Conservation (phyloP, 352 stramenopile genomes). For the Phytophthora pinifolia region DNA sequence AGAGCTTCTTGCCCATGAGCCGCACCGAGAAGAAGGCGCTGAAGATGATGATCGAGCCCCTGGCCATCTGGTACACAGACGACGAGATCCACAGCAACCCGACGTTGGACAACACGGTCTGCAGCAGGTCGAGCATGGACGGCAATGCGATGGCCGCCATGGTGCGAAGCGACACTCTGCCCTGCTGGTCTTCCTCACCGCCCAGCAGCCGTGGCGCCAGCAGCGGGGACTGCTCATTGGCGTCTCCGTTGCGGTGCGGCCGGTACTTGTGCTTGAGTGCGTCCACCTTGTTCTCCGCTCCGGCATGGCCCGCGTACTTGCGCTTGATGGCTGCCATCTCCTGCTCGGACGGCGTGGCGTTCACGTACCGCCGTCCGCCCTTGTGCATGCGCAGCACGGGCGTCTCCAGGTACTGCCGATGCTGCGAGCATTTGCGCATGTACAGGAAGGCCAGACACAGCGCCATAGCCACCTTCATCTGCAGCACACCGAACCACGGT, state of each 20-base stretch:
- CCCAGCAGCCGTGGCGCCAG: slow-evolving; percentile 18
- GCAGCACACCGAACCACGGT: slow-evolving; percentile 83
- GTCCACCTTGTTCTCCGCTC: slow-evolving; percentile 37
- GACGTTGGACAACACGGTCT: slow-evolving; percentile 88
- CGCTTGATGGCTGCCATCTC: slow-evolving; percentile 39
- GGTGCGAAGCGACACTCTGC: slow-evolving; percentile 48
- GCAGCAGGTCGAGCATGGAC: slow-evolving; percentile 77
- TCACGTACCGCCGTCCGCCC: slow-evolving; percentile 59
- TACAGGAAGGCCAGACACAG: slow-evolving; percentile 80
- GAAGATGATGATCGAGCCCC: slow-evolving; percentile 91
- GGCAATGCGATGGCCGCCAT: slow-evolving; percentile 64
- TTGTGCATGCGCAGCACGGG: slow-evolving; percentile 68
- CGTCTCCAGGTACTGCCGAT: slow-evolving; percentile 67
- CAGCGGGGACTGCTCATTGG: slow-evolving; percentile 37
- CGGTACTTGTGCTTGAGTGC: slow-evolving; percentile 46
- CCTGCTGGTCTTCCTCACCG: slow-evolving; percentile 23
- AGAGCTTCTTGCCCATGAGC: slow-evolving; percentile 82
- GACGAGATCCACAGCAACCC: slow-evolving; percentile 88
- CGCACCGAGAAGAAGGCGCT: slow-evolving; percentile 83
- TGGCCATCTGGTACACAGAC: slow-evolving; percentile 91
- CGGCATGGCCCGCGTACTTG: slow-evolving; percentile 42
- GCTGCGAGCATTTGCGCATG: slow-evolving; percentile 53
- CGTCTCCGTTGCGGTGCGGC: slow-evolving; percentile 13
- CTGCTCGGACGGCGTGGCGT: slow-evolving; percentile 37
- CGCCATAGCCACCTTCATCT: slow-evolving; percentile 87